These are phyloP conservation scores for Ceratobasidium sp. DNA, from an alignment of 1,284 basidiomycete species.

Conservation along the genomic window DNA sequence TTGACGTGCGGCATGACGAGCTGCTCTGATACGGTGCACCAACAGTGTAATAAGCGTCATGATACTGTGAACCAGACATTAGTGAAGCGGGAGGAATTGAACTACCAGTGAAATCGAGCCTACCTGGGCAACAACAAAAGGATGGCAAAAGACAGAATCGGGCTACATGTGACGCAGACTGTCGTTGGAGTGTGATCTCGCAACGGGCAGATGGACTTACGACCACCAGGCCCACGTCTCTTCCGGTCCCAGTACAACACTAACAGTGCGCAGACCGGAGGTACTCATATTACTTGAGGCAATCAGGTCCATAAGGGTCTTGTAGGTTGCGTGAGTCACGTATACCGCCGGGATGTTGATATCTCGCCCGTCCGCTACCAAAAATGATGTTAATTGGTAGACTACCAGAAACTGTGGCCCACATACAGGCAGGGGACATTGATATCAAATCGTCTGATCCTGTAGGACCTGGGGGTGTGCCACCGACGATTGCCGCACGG, in stretches of 20 bases:
- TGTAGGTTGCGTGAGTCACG: slow-evolving; percentile 43
- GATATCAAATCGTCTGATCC: slow-evolving; percentile 51
- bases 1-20: slow-evolving; percentile 45
- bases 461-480: slow-evolving; percentile 40
- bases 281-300: slow-evolving; percentile 42
- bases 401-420: neutral
- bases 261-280: slow-evolving; percentile 41
- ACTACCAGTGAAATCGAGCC: neutral
- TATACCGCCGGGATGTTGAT: slow-evolving; percentile 44
- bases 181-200: slow-evolving; percentile 35
- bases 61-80: slow-evolving; percentile 37
- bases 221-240: slow-evolving; percentile 43
- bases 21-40: slow-evolving; percentile 46
- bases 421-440: slow-evolving; percentile 50
- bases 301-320: slow-evolving; percentile 41
- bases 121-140: slow-evolving; percentile 48
- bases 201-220: slow-evolving; percentile 34
- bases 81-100: neutral
- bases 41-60: slow-evolving; percentile 49
- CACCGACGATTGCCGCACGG: slow-evolving; percentile 56
- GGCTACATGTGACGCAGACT: slow-evolving; percentile 36
- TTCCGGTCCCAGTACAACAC: slow-evolving; percentile 40
- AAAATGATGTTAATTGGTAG: neutral
- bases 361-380: slow-evolving; percentile 42
- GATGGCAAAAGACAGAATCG: slow-evolving; percentile 45